These are phyloP conservation scores for Corylus heterophylla DNA, from an alignment of 306 rosid genomes.

Conservation along the genomic window DNA sequence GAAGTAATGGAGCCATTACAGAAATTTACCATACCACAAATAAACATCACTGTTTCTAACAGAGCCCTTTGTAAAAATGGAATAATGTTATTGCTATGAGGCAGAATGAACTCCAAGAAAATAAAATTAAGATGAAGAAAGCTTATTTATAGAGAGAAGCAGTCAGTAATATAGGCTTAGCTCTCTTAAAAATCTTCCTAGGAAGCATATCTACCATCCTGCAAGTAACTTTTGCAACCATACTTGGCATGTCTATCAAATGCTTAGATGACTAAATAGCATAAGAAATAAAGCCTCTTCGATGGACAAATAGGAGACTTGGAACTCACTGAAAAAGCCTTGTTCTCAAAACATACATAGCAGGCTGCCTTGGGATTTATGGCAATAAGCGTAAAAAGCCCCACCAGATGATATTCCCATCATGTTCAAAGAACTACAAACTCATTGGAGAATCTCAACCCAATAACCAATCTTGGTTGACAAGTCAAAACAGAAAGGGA, in stretches of 20 bases:
- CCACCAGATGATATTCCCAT: neutral
- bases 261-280: neutral
- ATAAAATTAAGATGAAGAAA: neutral
- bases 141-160: neutral
- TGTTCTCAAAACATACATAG: neutral
- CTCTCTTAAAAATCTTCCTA: neutral
- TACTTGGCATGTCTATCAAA: neutral
- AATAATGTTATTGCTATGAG: neutral
- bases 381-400: neutral
- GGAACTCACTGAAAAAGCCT: neutral
- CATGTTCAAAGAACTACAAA: neutral
- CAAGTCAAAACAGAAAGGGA: neutral
- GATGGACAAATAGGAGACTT: neutral
- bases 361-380: neutral
- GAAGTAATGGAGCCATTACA: neutral
- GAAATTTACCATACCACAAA: neutral
- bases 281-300: neutral
- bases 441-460: neutral
- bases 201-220: neutral
- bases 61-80: neutral
- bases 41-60: neutral
- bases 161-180: neutral
- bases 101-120: neutral
- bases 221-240: neutral
- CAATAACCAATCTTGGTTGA: neutral